Conservation (phyloP, 2,329 filamentous ascomycete genomes). For the Penicillium sp. region DNA sequence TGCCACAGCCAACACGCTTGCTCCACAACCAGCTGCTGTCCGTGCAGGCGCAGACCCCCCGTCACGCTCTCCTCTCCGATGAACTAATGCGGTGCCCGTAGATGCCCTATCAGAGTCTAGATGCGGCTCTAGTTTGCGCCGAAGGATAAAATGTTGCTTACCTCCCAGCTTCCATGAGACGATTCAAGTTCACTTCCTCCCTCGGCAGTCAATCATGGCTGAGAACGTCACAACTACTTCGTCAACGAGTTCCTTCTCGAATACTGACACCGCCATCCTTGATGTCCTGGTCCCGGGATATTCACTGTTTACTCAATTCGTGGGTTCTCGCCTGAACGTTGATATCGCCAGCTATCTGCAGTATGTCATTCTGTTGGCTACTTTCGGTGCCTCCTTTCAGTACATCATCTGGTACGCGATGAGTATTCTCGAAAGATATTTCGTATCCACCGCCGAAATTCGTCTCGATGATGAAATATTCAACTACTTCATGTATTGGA, state of each 20-base stretch:
- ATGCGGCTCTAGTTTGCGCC: neutral
- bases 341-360: conserved; percentile 68
- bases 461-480: conserved; percentile 73
- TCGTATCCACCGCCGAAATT: conserved; percentile 70
- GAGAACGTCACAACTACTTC: conserved; percentile 21
- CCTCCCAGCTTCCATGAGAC: neutral
- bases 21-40: neutral
- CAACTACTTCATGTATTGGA: conserved; percentile 73
- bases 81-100: neutral
- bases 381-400: conserved; percentile 56
- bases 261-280: conserved; percentile 44
- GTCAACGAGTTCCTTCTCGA: conserved; percentile 14
- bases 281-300: conserved; percentile 71
- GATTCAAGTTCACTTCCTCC: neutral
- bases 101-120: too few species aligned
- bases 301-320: conserved; percentile 58
- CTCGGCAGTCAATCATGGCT: conserved; percentile 18
- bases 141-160: neutral
- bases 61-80: neutral
- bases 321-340: conserved; percentile 63
- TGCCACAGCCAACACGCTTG: neutral
- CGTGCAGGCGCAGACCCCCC: neutral
- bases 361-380: conserved; percentile 56
- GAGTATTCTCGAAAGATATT: conserved; percentile 55
- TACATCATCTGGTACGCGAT: conserved; percentile 58